A percentile compares a stretch with the other conserved stretches of the same genome.
These are phyloP conservation scores for Circinella minor DNA, from an alignment of 371 early-diverging fungal genomes.

Conservation along the genomic window DNA sequence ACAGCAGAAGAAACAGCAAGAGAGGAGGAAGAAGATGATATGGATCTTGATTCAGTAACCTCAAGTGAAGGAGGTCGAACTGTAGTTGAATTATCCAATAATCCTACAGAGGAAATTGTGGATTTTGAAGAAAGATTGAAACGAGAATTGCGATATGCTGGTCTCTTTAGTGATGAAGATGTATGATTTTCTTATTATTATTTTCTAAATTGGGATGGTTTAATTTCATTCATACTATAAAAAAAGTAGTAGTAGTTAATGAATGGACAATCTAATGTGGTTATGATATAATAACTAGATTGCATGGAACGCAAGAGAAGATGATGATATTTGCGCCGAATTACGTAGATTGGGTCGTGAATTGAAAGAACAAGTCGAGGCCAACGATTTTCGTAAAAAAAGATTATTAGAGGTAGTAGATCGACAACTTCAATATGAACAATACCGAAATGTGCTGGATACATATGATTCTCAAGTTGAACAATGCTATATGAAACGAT, in stretches of 20 bases:
- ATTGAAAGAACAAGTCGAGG: conserved; percentile 70
- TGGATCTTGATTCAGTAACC: conserved; percentile 12
- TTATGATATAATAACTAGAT: conserved; percentile 30
- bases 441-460: conserved; percentile 86
- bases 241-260: too few relatives aligned
- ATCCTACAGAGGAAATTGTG: conserved; percentile 35
- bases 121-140: conserved; percentile 82
- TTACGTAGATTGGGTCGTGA: conserved; percentile 71
- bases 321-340: conserved; percentile 86
- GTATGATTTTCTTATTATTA: conserved; percentile 35
- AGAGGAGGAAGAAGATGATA: conserved; percentile 19
- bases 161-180: conserved; percentile 81
- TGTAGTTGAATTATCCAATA: conserved; percentile 23
- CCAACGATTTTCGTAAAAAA: conserved; percentile 73
- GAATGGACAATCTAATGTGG: too few relatives aligned
- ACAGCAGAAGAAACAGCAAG: conserved; percentile 12
- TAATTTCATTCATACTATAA: too few relatives aligned
- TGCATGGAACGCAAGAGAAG: conserved; percentile 76
- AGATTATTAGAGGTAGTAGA: conserved; percentile 71
- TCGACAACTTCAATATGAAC: conserved; percentile 84
- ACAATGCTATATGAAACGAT: conserved; percentile 81
- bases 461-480: conserved; percentile 88
- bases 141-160: conserved; percentile 82
- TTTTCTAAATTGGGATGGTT: too few relatives aligned
- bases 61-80: conserved; percentile 19